Percentiles rank a stretch among this genome's conserved stretches.
Evolutionary conservation across 768 basidiomycete genomes (phyloP).

Genomic region (Cyclocybe cylindracea): DNA sequence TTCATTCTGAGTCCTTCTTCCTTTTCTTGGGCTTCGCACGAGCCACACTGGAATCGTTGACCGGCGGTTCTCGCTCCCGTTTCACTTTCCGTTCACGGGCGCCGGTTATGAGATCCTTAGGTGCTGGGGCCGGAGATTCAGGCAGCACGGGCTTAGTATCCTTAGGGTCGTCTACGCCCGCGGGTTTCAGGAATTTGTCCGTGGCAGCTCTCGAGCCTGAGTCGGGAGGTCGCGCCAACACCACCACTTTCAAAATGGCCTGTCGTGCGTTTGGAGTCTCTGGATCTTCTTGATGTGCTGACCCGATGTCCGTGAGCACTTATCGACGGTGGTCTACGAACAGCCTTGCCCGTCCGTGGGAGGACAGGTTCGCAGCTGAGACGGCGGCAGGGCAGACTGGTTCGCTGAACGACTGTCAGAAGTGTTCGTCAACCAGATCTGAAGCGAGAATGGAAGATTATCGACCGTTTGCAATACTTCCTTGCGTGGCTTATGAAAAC

Average conservation of each 20-base stretch:
- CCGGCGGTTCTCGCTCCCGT: slow-evolving; percentile 26
- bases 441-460: neutral
- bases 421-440: neutral
- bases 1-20: slow-evolving; percentile 24
- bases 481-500: too few species aligned
- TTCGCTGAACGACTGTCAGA: neutral
- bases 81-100: slow-evolving; percentile 31
- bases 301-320: slow-evolving; percentile 24
- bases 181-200: slow-evolving; percentile 51
- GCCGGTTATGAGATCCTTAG: slow-evolving; percentile 22
- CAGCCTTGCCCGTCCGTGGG: slow-evolving; percentile 22
- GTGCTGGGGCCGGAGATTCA: neutral
- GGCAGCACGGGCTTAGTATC: slow-evolving; percentile 16
- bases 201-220: slow-evolving; percentile 26
- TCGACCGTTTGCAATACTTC: slow-evolving; percentile 33
- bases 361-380: neutral
- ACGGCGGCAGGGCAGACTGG: slow-evolving; percentile 2
- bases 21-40: slow-evolving; percentile 35
- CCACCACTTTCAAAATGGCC: slow-evolving; percentile 44
- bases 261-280: slow-evolving; percentile 41
- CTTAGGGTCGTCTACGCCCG: slow-evolving; percentile 51
- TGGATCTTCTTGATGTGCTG: slow-evolving; percentile 27
- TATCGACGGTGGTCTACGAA: slow-evolving; percentile 27
- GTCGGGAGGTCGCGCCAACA: slow-evolving; percentile 52
- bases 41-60: slow-evolving; percentile 20